Base-by-base conservation (phyloP, 2,329 filamentous ascomycete genomes). In the Trichocomaceae sp. region DNA sequence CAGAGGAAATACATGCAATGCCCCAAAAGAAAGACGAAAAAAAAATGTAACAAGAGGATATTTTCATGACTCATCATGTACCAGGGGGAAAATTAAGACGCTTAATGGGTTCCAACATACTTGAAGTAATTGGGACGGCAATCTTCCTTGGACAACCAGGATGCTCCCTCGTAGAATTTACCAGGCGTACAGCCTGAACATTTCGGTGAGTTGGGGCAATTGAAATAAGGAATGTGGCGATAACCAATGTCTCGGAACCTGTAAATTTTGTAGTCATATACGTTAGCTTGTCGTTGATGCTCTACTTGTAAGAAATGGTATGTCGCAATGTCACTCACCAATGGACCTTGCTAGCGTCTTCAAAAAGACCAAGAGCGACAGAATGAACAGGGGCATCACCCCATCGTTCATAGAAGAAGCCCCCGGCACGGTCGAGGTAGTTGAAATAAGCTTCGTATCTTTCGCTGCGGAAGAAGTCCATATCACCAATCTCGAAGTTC, bases 211-310 rank as follows among this genome's bases (percentile, higher is more conserved):
- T 96, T 97, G 59, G 93, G 93, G 69, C 93, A 99, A 76, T 99
- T 99, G 80, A 95, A 96, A 76, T 95, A 99, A 46, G 93, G 93
- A 52, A 97, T 91, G 64, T 99, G 93, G 66, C 96, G 90, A 75
- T 99, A 99, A 56, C 93, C 93, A 62, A 99, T 97, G 69, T 99
- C 93, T 52, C 92, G 91, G 85, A 99, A 99, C 91, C 91, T 96
- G 60, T 6, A 54, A 8, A 22, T 50, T 19, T n/a, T 10, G 17
- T 9, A 8, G 4, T 33, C n/a, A n/a, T 33, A 37, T 29, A 33
- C 31, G 29, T 35, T 22, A 33, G 22, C 12, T 1, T 7, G 4
- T 26, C 29, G 22, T 41, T 23, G 26, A 29, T n/a, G 47, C 42
- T 56, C 45, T 35, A 19, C 35, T 5, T 19, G 19, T 50, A 22